Percentiles rank a stretch among this genome's conserved stretches.
These are phyloP conservation scores for Apiotrichum domesticum DNA, from an alignment of 1,284 basidiomycete species.

Conservation along the genomic window DNA sequence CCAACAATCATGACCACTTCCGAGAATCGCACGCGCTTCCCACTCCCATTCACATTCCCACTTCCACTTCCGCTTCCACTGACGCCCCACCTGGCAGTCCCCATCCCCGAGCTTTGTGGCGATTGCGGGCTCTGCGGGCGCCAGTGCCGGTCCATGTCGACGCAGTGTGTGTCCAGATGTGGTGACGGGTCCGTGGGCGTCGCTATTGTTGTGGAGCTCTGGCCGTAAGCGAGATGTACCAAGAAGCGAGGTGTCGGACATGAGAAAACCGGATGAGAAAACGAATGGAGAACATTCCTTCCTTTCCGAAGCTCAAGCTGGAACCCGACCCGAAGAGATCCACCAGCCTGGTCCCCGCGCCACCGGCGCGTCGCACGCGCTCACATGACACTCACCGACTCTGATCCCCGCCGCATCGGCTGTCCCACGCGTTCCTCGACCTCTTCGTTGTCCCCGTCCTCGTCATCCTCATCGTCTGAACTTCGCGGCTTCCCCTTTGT, in stretches of 20 bases:
- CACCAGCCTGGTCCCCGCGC: no score
- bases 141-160: conserved; percentile 1
- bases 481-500: neutral
- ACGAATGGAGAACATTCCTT: no score
- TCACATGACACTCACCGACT: no score
- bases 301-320: no score
- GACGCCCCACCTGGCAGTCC: neutral
- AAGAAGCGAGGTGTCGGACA: no score
- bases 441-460: neutral
- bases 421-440: no score
- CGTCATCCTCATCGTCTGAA: neutral
- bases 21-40: neutral
- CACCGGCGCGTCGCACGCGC: no score
- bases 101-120: neutral
- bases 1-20: neutral
- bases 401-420: no score
- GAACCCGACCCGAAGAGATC: no score
- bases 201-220: neutral
- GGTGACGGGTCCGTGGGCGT: neutral
- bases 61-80: neutral
- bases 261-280: no score
- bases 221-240: neutral
- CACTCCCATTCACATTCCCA: neutral
- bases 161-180: neutral
- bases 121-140: neutral